These are phyloP conservation scores for Limtongia smithiae DNA, from an alignment of 805 yeast species.

Conservation along the genomic window DNA sequence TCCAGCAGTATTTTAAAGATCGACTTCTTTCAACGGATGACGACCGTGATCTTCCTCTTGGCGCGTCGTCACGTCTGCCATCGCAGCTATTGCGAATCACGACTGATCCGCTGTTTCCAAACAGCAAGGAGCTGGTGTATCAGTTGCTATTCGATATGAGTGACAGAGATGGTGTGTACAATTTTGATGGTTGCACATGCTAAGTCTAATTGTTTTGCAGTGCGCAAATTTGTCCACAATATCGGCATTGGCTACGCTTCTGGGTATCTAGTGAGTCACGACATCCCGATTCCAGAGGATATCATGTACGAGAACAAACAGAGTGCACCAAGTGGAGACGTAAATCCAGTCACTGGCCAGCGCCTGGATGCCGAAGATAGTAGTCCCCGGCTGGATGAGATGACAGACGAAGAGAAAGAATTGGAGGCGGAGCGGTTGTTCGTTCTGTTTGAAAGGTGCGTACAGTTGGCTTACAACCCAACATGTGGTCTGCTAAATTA, in stretches of 20 bases:
- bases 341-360: constrained; percentile 36
- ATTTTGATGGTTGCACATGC: too few species aligned
- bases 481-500: background rate
- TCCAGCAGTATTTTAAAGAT: constrained; percentile 3
- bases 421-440: constrained; percentile 46
- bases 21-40: constrained; percentile 8
- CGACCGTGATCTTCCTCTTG: constrained; percentile 32
- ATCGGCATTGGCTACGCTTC: constrained; percentile 36
- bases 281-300: constrained; percentile 24
- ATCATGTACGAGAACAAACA: background rate
- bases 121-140: constrained; percentile 24
- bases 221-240: constrained; percentile 28
- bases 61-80: constrained; percentile 25
- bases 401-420: constrained; percentile 45
- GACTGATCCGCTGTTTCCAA: constrained; percentile 24
- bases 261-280: constrained; percentile 30
- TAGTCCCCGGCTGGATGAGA: constrained; percentile 25
- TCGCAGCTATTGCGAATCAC: constrained; percentile 29
- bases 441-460: constrained; percentile 40
- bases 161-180: constrained; percentile 21
- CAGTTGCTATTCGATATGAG: constrained; percentile 31
- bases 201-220: too few species aligned
- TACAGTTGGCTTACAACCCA: background rate
- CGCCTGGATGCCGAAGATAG: constrained; percentile 10
- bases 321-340: background rate